Percentiles rank a stretch among this genome's conserved stretches.
Evolutionary conservation across 495 filamentous ascomycete species (phyloP).

Genomic region (Amniculicola lignicola): DNA sequence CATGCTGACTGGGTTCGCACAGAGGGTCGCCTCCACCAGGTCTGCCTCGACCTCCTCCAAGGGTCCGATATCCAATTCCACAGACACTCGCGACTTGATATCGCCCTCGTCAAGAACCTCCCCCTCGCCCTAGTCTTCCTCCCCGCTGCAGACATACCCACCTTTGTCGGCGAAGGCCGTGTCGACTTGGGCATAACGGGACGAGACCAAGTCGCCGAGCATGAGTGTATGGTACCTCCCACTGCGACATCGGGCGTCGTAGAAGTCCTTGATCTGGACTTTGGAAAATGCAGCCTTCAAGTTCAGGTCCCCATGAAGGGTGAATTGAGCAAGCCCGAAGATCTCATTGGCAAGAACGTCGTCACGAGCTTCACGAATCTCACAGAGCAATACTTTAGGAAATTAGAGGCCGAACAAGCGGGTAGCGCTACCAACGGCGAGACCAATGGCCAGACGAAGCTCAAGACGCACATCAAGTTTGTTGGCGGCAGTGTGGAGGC

Average conservation of each 20-base stretch:
- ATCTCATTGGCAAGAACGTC: slow-evolving; percentile 89
- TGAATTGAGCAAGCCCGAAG: slow-evolving; percentile 59
- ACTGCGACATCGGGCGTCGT: slow-evolving; percentile 66
- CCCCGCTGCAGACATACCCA: slow-evolving; percentile 93
- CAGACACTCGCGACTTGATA: slow-evolving; percentile 88
- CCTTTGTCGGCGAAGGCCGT: slow-evolving; percentile 89
- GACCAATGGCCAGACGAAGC: slow-evolving; percentile 43
- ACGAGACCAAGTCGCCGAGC: slow-evolving; percentile 85
- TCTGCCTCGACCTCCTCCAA: slow-evolving; percentile 79
- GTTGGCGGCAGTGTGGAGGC: slow-evolving; percentile 95
- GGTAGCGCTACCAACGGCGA: slow-evolving; percentile 21
- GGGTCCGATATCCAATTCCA: slow-evolving; percentile 95
- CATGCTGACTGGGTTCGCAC: slow-evolving; percentile 19
- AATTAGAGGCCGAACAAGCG: slow-evolving; percentile 56
- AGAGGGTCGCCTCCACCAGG: slow-evolving; percentile 91
- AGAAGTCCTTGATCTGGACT: slow-evolving; percentile 82
- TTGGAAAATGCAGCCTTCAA: slow-evolving; percentile 87
- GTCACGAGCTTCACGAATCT: slow-evolving; percentile 91
- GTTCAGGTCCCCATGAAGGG: slow-evolving; percentile 94
- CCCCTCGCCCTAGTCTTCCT: slow-evolving; percentile 96
- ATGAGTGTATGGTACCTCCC: slow-evolving; percentile 67
- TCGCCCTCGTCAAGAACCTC: slow-evolving; percentile 92
- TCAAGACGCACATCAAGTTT: slow-evolving; percentile 83
- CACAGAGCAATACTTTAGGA: slow-evolving; percentile 73
- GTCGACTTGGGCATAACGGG: slow-evolving; percentile 96